Evolutionary conservation across 768 basidiomycete genomes (phyloP), one percentile per base, ranked within the genome.

Genomic region (Tylopilus felleus): DNA sequence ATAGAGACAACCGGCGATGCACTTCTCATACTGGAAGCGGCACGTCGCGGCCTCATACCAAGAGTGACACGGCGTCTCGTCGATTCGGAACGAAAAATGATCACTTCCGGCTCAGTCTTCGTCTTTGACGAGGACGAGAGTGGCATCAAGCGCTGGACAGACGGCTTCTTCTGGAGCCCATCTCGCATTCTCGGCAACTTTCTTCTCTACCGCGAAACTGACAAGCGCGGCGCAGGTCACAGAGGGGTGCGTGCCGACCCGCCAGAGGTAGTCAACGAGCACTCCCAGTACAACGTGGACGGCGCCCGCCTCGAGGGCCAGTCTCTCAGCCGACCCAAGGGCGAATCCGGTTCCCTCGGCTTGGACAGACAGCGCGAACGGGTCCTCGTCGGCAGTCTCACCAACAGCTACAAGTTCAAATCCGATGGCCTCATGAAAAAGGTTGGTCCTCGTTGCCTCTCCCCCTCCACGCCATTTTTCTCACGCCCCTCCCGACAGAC

Each of bases 111-210:
- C 52, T 90, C 89, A 8, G 93, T 98, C 12, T 98, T 98, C 64
- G 95, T 97, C 60, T 98, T 97, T 66, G 93, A 98, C 71, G 95
- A 97, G 75, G 88, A 93, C 64, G 93, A 96, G 73, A 93, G 90
- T 65, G 93, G 94, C 25, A 98, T 98, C 75, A 96, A 95, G 75
- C 81, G 95, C 41, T 97, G 94, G 91, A 98, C 95, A 2, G 95
- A 98, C 73, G 93, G 94, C n/a, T 86, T 90, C 68, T 88, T 89
- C 68, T 97, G 95, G 95, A 90, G 88, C 60, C 95, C 95, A 0
- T 89, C 86, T 60, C 79, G 95, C 53, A 97, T 97, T 25, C 75
- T 97, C 54, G 92, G 92, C 63, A 98, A 98, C 71, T 98, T 97
- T 67, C 76, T 98, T 64, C 84, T 96, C 57, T 98, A 98, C 73